Evolutionary conservation across 148 eudicot species (phyloP).

Genomic region (Pouteria glomerata): DNA sequence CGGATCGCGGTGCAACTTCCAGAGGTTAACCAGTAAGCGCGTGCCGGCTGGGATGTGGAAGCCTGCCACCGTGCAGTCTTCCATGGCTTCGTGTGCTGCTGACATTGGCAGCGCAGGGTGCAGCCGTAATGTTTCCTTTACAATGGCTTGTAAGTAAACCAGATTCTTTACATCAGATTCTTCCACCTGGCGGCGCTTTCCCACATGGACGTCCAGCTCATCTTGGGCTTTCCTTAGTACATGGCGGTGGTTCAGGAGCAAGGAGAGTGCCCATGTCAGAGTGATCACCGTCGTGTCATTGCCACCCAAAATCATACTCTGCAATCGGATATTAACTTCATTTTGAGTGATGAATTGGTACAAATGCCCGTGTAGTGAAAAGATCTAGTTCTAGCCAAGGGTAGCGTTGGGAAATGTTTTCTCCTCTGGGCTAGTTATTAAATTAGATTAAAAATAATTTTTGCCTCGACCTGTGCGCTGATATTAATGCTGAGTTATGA

Average conservation of each 20-base stretch:
- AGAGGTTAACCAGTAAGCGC: constrained; percentile 4
- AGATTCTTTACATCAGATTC: constrained; percentile 13
- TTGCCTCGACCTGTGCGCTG: too few relatives aligned
- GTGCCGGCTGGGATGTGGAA: constrained; percentile 8
- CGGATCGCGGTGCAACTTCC: constrained; percentile 12
- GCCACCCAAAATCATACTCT: background rate
- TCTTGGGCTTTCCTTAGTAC: background rate
- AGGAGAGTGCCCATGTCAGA: background rate
- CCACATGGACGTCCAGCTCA: constrained; percentile 9
- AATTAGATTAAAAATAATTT: too few relatives aligned
- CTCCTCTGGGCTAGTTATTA: too few relatives aligned
- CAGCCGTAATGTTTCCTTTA: constrained; percentile 14
- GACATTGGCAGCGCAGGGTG: background rate
- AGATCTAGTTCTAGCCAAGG: too few relatives aligned
- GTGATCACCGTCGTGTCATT: constrained; percentile 2
- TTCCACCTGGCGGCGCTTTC: constrained; percentile 2
- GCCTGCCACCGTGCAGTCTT: constrained; percentile 8
- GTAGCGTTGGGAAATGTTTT: too few relatives aligned
- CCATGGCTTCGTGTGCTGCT: constrained; percentile 3
- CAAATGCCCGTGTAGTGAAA: too few relatives aligned
- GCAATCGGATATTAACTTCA: background rate
- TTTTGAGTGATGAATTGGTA: too few relatives aligned
- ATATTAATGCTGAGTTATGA: too few relatives aligned
- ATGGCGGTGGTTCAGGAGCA: constrained; percentile 1
- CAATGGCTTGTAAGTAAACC: constrained; percentile 3